Percentiles rank a stretch among this genome's conserved stretches.
Conservation (phyloP, 1,284 basidiomycete species). For the Marasmius tenuissimus region DNA sequence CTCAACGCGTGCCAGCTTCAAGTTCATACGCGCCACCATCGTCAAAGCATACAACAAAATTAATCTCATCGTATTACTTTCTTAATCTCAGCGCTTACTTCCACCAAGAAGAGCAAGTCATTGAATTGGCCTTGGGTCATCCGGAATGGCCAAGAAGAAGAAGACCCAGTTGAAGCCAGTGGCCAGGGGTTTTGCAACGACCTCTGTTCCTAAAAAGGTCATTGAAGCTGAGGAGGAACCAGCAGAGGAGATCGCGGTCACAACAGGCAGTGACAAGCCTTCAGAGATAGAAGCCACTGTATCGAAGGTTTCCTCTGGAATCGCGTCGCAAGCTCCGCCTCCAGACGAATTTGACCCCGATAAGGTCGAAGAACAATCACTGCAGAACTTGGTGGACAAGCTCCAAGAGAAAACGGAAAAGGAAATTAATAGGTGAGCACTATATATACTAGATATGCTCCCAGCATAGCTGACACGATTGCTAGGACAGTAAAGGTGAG, state of each 20-base stretch:
- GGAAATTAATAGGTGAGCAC: constrained; percentile 75
- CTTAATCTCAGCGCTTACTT: background rate
- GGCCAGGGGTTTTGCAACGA: constrained; percentile 81
- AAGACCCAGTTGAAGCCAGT: constrained; percentile 81
- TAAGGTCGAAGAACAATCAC: constrained; percentile 50
- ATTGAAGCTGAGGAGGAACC: constrained; percentile 24
- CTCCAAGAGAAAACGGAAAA: constrained; percentile 89
- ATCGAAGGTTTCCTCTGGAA: constrained; percentile 12
- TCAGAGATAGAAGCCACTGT: constrained; percentile 2
- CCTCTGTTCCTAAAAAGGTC: constrained; percentile 84
- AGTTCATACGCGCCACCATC: background rate
- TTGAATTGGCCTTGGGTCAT: constrained; percentile 18
- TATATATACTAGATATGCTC: constrained; percentile 20
- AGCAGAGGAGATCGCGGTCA: background rate
- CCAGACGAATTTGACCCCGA: constrained; percentile 35
- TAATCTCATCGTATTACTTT: background rate
- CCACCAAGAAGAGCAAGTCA: background rate
- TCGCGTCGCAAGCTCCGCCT: constrained; percentile 3
- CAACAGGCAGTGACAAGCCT: constrained; percentile 3
- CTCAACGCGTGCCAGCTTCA: background rate
- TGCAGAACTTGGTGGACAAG: constrained; percentile 76
- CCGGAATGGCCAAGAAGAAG: constrained; percentile 82
- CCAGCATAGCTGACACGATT: background rate
- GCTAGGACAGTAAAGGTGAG: constrained; percentile 45
- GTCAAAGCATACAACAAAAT: background rate